Percentiles rank a stretch among this genome's conserved stretches.
Evolutionary conservation across 177 flowering plant species (phyloP).

Genomic region (Telopea speciosissima): DNA sequence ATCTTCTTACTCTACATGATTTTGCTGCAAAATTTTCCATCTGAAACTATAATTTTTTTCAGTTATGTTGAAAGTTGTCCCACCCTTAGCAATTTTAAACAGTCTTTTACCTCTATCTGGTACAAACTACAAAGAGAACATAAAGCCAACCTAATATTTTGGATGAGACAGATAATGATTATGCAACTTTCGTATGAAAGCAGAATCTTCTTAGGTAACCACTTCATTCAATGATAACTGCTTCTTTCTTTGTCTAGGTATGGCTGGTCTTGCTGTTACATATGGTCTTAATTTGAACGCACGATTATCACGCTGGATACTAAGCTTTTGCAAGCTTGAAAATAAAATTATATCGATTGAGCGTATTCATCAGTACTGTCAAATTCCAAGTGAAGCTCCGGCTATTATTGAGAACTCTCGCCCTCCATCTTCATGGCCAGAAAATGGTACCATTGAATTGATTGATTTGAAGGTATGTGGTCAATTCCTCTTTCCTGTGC

Average conservation of each 20-base stretch:
- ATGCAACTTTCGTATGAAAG: neutral
- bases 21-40: neutral
- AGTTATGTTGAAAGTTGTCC: neutral
- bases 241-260: constrained; percentile 46
- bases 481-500: neutral
- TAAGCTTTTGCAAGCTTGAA: constrained; percentile 96
- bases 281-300: constrained; percentile 96
- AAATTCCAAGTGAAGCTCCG: constrained; percentile 86
- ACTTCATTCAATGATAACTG: constrained; percentile 7
- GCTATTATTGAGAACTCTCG: constrained; percentile 60
- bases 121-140: neutral
- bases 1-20: neutral
- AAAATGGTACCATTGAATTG: constrained; percentile 69
- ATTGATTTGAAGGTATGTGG: constrained; percentile 70
- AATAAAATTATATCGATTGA: constrained; percentile 97
- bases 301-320: constrained; percentile 89
- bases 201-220: neutral
- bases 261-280: constrained; percentile 99
- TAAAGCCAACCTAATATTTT: neutral
- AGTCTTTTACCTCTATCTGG: too few relatives aligned
- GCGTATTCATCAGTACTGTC: constrained; percentile 85
- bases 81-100: neutral
- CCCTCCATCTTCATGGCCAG: constrained; percentile 90
- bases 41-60: neutral
- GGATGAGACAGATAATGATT: neutral